These are phyloP conservation scores for Trichoderma guizhouense DNA, from an alignment of 2,329 filamentous ascomycete genomes.

Conservation along the genomic window DNA sequence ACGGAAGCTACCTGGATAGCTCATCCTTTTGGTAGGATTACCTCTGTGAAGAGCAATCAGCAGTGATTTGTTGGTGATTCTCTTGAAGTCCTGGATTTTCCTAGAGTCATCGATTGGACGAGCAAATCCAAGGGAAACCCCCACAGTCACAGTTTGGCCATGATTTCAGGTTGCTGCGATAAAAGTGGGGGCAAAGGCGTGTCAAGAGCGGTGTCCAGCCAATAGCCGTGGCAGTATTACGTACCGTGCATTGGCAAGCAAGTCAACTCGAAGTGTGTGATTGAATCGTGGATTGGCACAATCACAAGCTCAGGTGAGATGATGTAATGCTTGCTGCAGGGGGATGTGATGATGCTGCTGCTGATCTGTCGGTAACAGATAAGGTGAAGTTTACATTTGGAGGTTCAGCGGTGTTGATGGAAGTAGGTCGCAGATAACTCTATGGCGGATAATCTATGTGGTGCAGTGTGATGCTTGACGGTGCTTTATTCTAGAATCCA, in stretches of 20 bases:
- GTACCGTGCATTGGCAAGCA: constrained; percentile 5
- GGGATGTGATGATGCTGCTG: neutral
- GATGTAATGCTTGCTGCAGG: neutral
- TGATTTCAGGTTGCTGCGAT: neutral
- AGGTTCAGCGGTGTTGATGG: neutral
- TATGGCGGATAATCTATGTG: neutral
- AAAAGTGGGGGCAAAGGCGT: neutral
- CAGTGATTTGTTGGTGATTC: neutral
- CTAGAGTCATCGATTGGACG: too few relatives aligned
- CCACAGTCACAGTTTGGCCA: neutral
- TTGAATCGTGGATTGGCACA: neutral
- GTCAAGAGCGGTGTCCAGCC: neutral
- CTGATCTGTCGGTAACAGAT: neutral
- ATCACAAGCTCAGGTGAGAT: neutral
- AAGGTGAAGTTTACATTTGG: neutral
- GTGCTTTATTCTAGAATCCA: neutral
- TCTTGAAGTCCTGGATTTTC: too few relatives aligned
- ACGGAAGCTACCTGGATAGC: neutral
- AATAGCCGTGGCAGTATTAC: constrained; percentile 8
- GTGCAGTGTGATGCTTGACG: neutral
- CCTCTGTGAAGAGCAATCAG: neutral
- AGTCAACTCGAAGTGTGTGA: neutral
- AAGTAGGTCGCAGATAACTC: neutral
- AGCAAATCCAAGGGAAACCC: neutral
- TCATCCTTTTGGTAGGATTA: neutral